Percentiles rank a stretch among this genome's conserved stretches.
Conservation (phyloP, 768 basidiomycete species). For the Leccinum rimulosum region DNA sequence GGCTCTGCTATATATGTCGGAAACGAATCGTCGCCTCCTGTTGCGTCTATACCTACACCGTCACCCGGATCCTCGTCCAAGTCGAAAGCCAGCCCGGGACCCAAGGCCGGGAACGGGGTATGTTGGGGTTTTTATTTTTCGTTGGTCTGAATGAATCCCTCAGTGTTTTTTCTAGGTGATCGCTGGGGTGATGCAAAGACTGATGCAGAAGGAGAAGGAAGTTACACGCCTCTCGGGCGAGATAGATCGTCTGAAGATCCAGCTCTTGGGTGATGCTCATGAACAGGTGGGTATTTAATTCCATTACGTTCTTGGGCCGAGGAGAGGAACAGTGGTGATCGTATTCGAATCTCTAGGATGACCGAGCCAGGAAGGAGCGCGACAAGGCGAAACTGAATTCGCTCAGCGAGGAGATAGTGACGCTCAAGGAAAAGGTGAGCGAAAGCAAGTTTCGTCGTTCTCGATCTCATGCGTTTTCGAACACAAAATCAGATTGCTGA, state of each 20-base stretch:
- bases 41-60: neutral
- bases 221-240: conserved; percentile 72
- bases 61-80: conserved; percentile 3
- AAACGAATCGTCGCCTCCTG: conserved; percentile 1
- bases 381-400: conserved; percentile 71
- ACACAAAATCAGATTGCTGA: conserved; percentile 46
- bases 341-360: conserved; percentile 47
- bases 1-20: conserved; percentile 19
- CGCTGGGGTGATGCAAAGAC: conserved; percentile 72
- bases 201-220: conserved; percentile 84
- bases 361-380: conserved; percentile 71
- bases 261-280: conserved; percentile 53
- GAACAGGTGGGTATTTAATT: conserved; percentile 50
- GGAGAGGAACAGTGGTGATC: neutral
- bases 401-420: conserved; percentile 71
- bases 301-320: neutral
- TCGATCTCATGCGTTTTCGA: neutral
- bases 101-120: conserved; percentile 60
- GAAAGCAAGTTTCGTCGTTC: neutral
- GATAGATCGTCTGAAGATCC: conserved; percentile 57
- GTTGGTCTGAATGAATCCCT: neutral
- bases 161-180: conserved; percentile 43
- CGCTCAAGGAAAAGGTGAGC: conserved; percentile 64
- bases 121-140: conserved; percentile 2
- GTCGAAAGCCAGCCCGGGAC: conserved; percentile 37